Evolutionary conservation across 495 filamentous ascomycete genomes (phyloP).

Genomic region (Talaromyces proteolyticus): DNA sequence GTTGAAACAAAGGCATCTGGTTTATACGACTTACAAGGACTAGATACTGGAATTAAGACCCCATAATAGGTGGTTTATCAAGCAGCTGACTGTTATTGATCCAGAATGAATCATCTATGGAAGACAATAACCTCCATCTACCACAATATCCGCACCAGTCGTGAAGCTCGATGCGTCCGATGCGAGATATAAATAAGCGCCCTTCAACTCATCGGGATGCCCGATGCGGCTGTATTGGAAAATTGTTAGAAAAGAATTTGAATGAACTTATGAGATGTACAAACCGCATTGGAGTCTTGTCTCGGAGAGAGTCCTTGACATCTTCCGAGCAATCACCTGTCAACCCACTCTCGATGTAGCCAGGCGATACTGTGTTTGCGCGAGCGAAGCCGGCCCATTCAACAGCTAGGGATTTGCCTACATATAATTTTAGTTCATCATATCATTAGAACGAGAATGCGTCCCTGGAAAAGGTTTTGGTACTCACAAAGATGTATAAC

Average conservation of each 20-base stretch:
- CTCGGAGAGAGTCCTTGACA: conserved; percentile 16
- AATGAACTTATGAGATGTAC: conserved; percentile 1
- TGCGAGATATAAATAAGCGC: conserved; percentile 23
- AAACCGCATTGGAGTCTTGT: conserved; percentile 28
- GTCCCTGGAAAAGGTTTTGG: too few relatives aligned
- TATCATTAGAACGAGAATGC: too few relatives aligned
- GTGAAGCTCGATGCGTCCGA: conserved; percentile 31
- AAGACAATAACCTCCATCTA: conserved; percentile 25
- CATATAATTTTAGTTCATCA: background rate
- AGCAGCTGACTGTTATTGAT: too few relatives aligned
- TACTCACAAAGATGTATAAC: conserved; percentile 73
- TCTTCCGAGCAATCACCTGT: conserved; percentile 40
- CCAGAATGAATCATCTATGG: too few relatives aligned
- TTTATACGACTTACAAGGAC: too few relatives aligned
- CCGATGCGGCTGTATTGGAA: conserved; percentile 9
- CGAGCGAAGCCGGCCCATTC: conserved; percentile 86
- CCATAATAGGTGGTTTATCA: too few relatives aligned
- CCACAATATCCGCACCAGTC: conserved; percentile 26
- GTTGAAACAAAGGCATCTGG: too few relatives aligned
- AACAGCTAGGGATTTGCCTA: conserved; percentile 54
- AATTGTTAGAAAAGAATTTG: background rate
- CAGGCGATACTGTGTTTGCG: conserved; percentile 76
- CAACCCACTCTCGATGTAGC: conserved; percentile 78
- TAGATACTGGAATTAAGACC: too few relatives aligned
- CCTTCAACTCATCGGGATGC: background rate